Conservation (phyloP, 2,329 filamentous ascomycete genomes). For the Westerdykella aurantiaca region DNA sequence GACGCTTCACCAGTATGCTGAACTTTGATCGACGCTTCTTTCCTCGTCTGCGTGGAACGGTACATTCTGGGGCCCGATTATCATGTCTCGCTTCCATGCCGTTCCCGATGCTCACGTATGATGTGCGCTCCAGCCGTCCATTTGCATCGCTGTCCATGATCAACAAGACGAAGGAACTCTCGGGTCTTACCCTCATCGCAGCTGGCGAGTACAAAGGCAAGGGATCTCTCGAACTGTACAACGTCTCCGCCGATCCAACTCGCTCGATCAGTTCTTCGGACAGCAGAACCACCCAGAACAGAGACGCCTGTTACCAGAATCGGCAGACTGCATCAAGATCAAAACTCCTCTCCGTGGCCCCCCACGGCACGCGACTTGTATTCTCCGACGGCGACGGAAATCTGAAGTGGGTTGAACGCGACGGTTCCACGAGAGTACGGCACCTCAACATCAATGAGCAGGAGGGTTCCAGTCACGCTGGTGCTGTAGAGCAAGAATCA, state of each 20-base stretch:
- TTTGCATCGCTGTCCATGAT: conserved; percentile 53
- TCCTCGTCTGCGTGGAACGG: conserved; percentile 66
- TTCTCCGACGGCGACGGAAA: conserved; percentile 79
- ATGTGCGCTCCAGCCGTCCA: conserved; percentile 52
- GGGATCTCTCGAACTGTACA: conserved; percentile 84
- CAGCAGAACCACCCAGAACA: conserved; percentile 32
- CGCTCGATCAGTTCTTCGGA: conserved; percentile 27
- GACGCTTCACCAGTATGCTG: conserved; percentile 80
- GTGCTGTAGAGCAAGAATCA: conserved; percentile 15
- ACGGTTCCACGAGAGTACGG: conserved; percentile 57
- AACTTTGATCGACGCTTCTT: conserved; percentile 87
- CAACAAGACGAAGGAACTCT: conserved; percentile 47
- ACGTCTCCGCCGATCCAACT: conserved; percentile 43
- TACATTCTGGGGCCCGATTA: conserved; percentile 77
- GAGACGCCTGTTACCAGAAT: conserved; percentile 51
- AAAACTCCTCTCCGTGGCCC: conserved; percentile 73
- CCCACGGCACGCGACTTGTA: conserved; percentile 76
- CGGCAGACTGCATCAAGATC: conserved; percentile 75
- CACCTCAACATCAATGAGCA: conserved; percentile 53
- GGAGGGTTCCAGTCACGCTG: conserved; percentile 5
- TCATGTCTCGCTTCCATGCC: conserved; percentile 67
- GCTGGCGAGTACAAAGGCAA: conserved; percentile 89
- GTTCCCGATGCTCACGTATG: conserved; percentile 59
- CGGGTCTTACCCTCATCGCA: conserved; percentile 65
- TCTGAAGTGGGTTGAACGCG: conserved; percentile 85